Conservation (phyloP, 805 yeast species). For the Aciculoconidium aculeatum region DNA sequence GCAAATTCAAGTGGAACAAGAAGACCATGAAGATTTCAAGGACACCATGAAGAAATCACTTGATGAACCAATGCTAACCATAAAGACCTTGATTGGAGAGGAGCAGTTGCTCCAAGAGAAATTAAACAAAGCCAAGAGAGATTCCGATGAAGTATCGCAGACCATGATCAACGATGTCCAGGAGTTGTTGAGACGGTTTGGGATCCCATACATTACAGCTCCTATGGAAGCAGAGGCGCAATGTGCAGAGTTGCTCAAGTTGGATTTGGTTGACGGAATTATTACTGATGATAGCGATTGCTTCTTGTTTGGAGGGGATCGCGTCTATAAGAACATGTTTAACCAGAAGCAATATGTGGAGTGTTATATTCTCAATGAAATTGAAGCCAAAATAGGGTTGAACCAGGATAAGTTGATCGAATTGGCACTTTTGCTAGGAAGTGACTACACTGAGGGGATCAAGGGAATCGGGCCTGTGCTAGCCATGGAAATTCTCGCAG, state of each 20-base stretch:
- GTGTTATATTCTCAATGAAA: slow-evolving; percentile 57
- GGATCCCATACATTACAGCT: slow-evolving; percentile 90
- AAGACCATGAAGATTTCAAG: slow-evolving; percentile 63
- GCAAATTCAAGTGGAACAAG: slow-evolving; percentile 63
- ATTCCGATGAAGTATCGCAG: slow-evolving; percentile 85
- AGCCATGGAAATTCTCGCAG: slow-evolving; percentile 85
- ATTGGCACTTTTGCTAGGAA: slow-evolving; percentile 79
- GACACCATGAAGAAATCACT: slow-evolving; percentile 18
- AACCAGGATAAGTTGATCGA: slow-evolving; percentile 62
- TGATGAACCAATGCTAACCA: slow-evolving; percentile 13
- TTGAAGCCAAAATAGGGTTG: slow-evolving; percentile 62
- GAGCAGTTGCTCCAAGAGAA: slow-evolving; percentile 54
- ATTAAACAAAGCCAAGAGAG: slow-evolving; percentile 65
- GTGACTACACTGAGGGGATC: slow-evolving; percentile 92
- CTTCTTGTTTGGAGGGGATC: slow-evolving; percentile 84
- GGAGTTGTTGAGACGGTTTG: slow-evolving; percentile 78
- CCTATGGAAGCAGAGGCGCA: slow-evolving; percentile 99
- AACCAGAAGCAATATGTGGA: slow-evolving; percentile 91
- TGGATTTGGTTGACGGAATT: slow-evolving; percentile 85
- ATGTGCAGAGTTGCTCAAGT: slow-evolving; percentile 71
- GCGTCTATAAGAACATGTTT: slow-evolving; percentile 86
- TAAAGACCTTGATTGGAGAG: slow-evolving; percentile 35
- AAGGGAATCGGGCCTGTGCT: slow-evolving; percentile 92
- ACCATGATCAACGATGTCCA: slow-evolving; percentile 88
- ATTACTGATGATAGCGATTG: slow-evolving; percentile 98